These are phyloP conservation scores for Cladosporium austrohemisphaericum DNA, from an alignment of 2,329 filamentous ascomycete genomes.

Conservation along the genomic window DNA sequence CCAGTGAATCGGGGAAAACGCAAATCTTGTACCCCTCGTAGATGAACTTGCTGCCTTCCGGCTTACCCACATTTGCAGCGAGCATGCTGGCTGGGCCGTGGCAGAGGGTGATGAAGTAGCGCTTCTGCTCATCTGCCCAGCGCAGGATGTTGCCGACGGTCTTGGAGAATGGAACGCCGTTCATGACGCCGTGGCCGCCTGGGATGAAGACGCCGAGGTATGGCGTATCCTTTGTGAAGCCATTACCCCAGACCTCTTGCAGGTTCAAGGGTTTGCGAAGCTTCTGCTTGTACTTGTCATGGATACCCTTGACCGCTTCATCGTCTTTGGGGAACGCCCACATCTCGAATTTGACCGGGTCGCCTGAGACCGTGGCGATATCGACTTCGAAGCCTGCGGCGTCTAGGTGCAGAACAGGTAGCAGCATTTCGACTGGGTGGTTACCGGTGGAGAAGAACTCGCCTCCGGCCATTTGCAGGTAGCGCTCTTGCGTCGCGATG, in stretches of 20 bases:
- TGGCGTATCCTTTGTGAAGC: conserved; percentile 21
- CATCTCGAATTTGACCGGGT: conserved; percentile 23
- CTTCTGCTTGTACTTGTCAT: conserved; percentile 21
- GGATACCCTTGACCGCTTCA: conserved; percentile 20
- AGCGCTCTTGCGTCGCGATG: conserved; percentile 23
- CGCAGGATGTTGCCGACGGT: conserved; percentile 20
- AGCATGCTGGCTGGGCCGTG: conserved; percentile 22
- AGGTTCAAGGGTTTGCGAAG: conserved; percentile 19
- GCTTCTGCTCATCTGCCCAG: conserved; percentile 20
- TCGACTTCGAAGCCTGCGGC: conserved; percentile 22
- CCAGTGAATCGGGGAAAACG: conserved; percentile 22
- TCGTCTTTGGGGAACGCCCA: conserved; percentile 23
- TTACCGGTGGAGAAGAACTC: conserved; percentile 25
- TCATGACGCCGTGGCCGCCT: conserved; percentile 21
- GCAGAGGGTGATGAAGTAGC: conserved; percentile 21
- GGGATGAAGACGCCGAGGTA: conserved; percentile 23
- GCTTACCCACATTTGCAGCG: conserved; percentile 17
- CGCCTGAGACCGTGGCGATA: conserved; percentile 21
- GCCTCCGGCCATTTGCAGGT: conserved; percentile 21
- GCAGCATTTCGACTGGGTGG: conserved; percentile 24
- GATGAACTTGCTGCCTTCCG: conserved; percentile 19
- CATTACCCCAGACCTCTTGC: conserved; percentile 19
- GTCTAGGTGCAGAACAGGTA: conserved; percentile 22
- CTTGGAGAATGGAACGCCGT: conserved; percentile 20
- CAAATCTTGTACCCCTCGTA: conserved; percentile 21